These are phyloP conservation scores for Phytophthora tentaculata DNA, from an alignment of 352 stramenopile species.

Conservation along the genomic window DNA sequence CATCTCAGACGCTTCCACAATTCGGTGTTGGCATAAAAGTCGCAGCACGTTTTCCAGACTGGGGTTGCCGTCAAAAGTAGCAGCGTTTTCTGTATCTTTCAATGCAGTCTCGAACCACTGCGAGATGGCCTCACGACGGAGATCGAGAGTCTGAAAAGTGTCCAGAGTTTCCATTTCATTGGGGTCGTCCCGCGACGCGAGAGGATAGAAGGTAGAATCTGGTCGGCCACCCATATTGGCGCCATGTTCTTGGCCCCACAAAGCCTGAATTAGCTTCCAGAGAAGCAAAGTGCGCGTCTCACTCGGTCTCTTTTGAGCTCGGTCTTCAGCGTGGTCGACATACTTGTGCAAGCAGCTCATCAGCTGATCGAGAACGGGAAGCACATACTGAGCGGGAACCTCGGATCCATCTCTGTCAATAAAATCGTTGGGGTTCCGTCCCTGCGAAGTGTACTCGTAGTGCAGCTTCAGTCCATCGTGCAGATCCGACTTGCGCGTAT, in stretches of 20 bases:
- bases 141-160: slow-evolving; percentile 70
- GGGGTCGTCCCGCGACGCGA: slow-evolving; percentile 66
- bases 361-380: slow-evolving; percentile 56
- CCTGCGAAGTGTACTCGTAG: slow-evolving; percentile 54
- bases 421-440: slow-evolving; percentile 27
- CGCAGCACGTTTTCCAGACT: slow-evolving; percentile 43
- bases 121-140: slow-evolving; percentile 75
- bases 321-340: slow-evolving; percentile 50
- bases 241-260: slow-evolving; percentile 82
- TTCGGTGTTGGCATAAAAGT: slow-evolving; percentile 61
- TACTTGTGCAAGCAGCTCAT: slow-evolving; percentile 72
- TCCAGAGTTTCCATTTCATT: slow-evolving; percentile 70
- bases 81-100: slow-evolving; percentile 12
- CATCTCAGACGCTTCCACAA: slow-evolving; percentile 65
- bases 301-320: slow-evolving; percentile 15
- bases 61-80: slow-evolving; percentile 19
- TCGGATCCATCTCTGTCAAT: slow-evolving; percentile 39
- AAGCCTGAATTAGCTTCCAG: slow-evolving; percentile 74
- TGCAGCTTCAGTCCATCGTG: slow-evolving; percentile 68
- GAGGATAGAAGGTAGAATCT: slow-evolving; percentile 42
- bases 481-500: slow-evolving; percentile 47
- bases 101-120: slow-evolving; percentile 78
- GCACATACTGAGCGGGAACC: slow-evolving; percentile 44
- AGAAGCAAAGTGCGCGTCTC: slow-evolving; percentile 45
- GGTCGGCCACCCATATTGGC: slow-evolving; percentile 30